Base-by-base conservation (phyloP, 768 basidiomycete genomes). In the Lentinula aciculospora region DNA sequence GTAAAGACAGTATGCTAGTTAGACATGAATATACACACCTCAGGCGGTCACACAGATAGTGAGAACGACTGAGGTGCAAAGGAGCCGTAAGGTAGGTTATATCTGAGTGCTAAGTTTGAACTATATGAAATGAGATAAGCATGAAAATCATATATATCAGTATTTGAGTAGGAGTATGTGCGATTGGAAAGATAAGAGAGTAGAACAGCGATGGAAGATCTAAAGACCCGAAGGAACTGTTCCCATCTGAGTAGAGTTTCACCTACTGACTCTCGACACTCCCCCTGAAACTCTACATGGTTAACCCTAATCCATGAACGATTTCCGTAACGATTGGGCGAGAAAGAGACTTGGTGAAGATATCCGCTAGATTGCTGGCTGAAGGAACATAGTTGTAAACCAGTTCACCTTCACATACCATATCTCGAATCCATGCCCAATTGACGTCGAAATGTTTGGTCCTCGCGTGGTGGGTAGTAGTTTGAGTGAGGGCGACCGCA, bases 391-490 rank as follows among this genome's bases (percentile, higher is more conserved):
- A 53, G 10, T 48, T 36, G 13, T 60, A 17, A 8, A 10, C 28
- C 3, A 64, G 46, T 15, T 55, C 34, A 23, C 57, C 57, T 0
- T 45, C 28, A 15, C 21, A 4, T 31, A 62, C 59, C 32, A 13
- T 32, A 15, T 58, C 56, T 19, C 63, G 45, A 44, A 64, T 45
- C 59, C 55, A 64, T 36, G 9, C n/a, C 2, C 19, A 23, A 6
- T 23, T 47, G 7, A 72, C 59, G 40, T 73, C 67, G 21, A 73
- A 64, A 32, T 72, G 71, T 56, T 74, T 74, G 42, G 63, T 65
- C 0, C 59, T 50, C 2, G 60, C 46, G 53, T 72, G 68, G 13
- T 66, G 61, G 17, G 68, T 66, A 2, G 64, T 60, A 29, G 66
- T 68, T 23, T 69, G 50, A 0, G 68, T 64, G 29, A 74, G 64